These are phyloP conservation scores for Cicer cuneatum DNA, from an alignment of 306 rosid genomes.

Conservation along the genomic window DNA sequence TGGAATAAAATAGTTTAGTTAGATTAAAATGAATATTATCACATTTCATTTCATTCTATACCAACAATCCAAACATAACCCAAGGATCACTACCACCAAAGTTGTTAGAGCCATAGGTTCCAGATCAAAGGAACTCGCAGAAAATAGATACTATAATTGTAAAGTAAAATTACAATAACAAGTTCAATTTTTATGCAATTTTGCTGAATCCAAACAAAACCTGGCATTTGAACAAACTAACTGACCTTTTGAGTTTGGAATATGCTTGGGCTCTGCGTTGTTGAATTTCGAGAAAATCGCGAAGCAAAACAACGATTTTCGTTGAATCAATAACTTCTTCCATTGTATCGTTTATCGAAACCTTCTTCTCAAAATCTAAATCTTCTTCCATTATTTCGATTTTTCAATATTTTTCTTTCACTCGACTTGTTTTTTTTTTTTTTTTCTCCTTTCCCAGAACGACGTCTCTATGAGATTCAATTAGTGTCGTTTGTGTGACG, in stretches of 20 bases:
- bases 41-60: no score
- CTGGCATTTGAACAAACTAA: neutral
- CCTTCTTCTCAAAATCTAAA: conserved; percentile 65
- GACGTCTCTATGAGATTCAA: neutral
- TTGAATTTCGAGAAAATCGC: conserved; percentile 66
- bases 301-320: conserved; percentile 55
- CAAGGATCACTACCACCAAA: conserved; percentile 15
- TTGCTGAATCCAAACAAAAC: conserved; percentile 17
- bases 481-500: neutral
- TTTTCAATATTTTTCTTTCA: neutral
- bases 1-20: no score
- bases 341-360: conserved; percentile 57
- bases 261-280: conserved; percentile 84
- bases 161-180: neutral
- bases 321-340: conserved; percentile 52
- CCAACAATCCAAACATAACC: neutral
- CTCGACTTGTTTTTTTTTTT: neutral
- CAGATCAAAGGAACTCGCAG: neutral
- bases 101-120: neutral
- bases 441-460: neutral
- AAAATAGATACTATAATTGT: neutral
- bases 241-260: conserved; percentile 69
- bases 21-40: no score
- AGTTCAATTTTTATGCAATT: neutral
- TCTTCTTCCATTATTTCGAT: conserved; percentile 58